Base-by-base conservation (phyloP, 768 basidiomycete genomes). In the Cytidiella melzeri region DNA sequence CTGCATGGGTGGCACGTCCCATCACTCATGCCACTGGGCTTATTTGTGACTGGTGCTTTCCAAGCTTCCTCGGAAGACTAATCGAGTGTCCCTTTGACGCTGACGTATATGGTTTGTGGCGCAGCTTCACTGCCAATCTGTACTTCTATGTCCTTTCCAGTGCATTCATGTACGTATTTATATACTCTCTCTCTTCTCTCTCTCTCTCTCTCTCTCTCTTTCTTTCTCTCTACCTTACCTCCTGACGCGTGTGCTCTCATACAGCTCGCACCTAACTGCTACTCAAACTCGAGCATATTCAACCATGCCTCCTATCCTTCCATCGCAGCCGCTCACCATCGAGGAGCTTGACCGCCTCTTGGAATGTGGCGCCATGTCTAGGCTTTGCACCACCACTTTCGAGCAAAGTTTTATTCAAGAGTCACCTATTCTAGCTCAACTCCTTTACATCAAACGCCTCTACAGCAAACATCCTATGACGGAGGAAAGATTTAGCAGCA, bases 1-100 rank as follows among this genome's bases (percentile, higher is more conserved):
- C 69, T 47, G 61, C 74, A 74, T 56, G 73, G 71, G 53, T 76
- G 68, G 42, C 61, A 13, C 19, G 67, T 57, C 50, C 61, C 64
- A 1, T 67, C 67, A 48, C 62, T 58, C 28, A 63, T 60, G 43
- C 52, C 57, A 34, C 61, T 61, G 11, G 64, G 23, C 61, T 77
- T 73, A 30, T n/a, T n/a, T n/a, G n/a, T n/a, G n/a, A n/a, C n/a
- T n/a, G n/a, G 73, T 64, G 15, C 73, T 15, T 7, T 34, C 30
- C 9, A 34, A 34, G 30, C 30, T 15, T 7, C 9, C 30, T 7
- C 30, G 30, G 15, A 7, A 15, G 15, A 34, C 30, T 7, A 15
- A 34, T 34, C 15, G 30, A 7, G 30, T 34, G 30, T n/a, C n/a
- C n/a, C n/a, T n/a, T n/a, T n/a, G n/a, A n/a, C n/a, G n/a, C n/a